Base-by-base conservation (phyloP, 2,329 filamentous ascomycete genomes). In the Nothophoma quercina region DNA sequence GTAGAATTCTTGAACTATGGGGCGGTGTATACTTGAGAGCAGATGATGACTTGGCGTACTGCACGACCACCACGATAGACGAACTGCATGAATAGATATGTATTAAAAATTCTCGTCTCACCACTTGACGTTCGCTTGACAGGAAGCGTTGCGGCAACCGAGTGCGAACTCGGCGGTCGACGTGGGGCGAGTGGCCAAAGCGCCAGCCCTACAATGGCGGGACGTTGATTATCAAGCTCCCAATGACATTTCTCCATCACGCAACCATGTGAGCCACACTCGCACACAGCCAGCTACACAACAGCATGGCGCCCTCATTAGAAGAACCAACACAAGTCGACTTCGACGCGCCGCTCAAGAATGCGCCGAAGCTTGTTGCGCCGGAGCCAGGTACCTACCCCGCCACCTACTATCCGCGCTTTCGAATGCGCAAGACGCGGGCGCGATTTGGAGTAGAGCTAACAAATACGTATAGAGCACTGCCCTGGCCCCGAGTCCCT, bases 401-500 rank as follows among this genome's bases (percentile, higher is more conserved):
- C 60, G 55, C 60, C 56, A 59, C 54, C 18, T 44, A 45, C 42
- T 1, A 91, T 88, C 5, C 88, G 91, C 67, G 89, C 87, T 18
- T n/a, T 26, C 4, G 8, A 22, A 5, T 16, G n/a, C 15, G 10
- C 8, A 29, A 25, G 7, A 40, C n/a, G 18, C 12, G 29, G 9
- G 6, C 40, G 29, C 19, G 25, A 23, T 2, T 23, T 4, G 12
- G 32, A 21, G 79, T n/a, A 13, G 90, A 60, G 15, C 33, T 54
- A 19, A 54, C 15, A 2, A 21, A 28, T 9, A 7, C 16, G 1
- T 25, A 22, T 56, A 78, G 92, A 98, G 76, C 93, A 98, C 80
- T 99, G 95, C 70, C 93, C 93, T 3, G 95, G 95, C 0, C 95
- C 91, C 4, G 90, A 93, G 70, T 91, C 89, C 12, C 81, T 91